These are phyloP conservation scores for Alnus rubra DNA, from an alignment of 306 rosid genomes.

Conservation along the genomic window DNA sequence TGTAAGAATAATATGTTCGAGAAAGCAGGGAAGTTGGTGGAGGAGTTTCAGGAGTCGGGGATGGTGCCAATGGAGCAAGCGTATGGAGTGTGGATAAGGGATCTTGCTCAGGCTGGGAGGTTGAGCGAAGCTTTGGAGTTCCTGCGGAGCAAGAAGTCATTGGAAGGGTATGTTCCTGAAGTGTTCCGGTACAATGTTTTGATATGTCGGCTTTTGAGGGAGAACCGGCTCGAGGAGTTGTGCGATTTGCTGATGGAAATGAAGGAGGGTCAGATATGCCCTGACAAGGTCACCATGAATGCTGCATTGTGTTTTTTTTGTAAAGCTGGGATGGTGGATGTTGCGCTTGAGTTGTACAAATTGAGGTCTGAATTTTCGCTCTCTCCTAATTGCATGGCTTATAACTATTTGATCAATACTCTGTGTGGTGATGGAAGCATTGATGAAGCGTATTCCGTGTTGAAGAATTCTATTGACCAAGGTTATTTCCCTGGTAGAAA, in stretches of 20 bases:
- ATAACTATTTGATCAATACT: slow-evolving; percentile 67
- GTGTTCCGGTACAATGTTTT: slow-evolving; percentile 52
- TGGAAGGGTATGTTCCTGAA: slow-evolving; percentile 57
- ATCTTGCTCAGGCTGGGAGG: slow-evolving; percentile 60
- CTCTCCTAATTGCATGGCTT: slow-evolving; percentile 57
- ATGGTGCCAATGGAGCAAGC: slow-evolving; percentile 40
- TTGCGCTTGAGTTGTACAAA: slow-evolving; percentile 55
- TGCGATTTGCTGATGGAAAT: slow-evolving; percentile 77
- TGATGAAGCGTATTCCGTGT: slow-evolving; percentile 50
- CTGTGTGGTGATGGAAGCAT: slow-evolving; percentile 58
- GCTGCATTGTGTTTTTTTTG: slow-evolving; percentile 78
- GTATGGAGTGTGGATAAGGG: slow-evolving; percentile 55
- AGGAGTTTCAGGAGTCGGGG: slow-evolving; percentile 40
- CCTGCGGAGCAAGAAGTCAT: slow-evolving; percentile 41
- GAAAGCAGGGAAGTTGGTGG: slow-evolving; percentile 51
- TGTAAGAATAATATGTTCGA: slow-evolving; percentile 48
- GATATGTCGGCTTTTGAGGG: slow-evolving; percentile 62
- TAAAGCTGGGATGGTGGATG: slow-evolving; percentile 71
- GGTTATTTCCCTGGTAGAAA: slow-evolving; percentile 55
- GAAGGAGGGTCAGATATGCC: slow-evolving; percentile 52
- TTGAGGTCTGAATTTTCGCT: slow-evolving; percentile 57
- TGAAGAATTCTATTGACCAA: slow-evolving; percentile 37
- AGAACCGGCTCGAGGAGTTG: slow-evolving; percentile 55
- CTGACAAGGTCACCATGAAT: slow-evolving; percentile 69
- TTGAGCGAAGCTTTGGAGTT: slow-evolving; percentile 61